Conservation (phyloP, 345 rosid genomes). For the Hibiscus mutabilis region DNA sequence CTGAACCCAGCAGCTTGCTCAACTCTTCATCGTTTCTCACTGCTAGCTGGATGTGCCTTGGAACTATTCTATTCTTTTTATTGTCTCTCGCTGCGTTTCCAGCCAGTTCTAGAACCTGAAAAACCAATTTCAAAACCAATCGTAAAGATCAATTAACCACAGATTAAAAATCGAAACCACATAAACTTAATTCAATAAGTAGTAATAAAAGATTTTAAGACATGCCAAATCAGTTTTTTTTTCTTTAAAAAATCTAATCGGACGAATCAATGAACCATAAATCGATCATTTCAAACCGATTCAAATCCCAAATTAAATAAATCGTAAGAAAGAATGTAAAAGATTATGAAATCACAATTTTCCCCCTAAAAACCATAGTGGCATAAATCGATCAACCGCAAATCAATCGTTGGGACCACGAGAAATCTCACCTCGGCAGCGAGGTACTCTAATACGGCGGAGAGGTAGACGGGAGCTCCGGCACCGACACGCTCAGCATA, state of each 20-base stretch:
- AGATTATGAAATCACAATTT: not conserved
- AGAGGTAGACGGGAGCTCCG: slow-evolving; percentile 75
- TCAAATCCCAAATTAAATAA: not conserved
- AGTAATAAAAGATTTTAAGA: too few relatives aligned
- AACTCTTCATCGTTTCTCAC: slow-evolving; percentile 3
- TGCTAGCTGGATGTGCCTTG: not conserved
- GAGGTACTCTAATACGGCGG: slow-evolving; percentile 74
- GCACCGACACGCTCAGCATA: slow-evolving; percentile 82
- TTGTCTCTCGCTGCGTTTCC: slow-evolving; percentile 9
- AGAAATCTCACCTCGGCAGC: slow-evolving; percentile 61
- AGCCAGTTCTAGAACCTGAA: slow-evolving; percentile 3
- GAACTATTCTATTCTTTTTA: not conserved
- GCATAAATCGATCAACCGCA: not conserved
- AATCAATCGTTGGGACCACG: not conserved
- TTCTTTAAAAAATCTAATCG: too few relatives aligned
- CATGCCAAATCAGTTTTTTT: too few relatives aligned
- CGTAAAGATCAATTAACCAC: not conserved
- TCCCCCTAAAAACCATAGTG: not conserved
- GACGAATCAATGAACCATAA: not conserved
- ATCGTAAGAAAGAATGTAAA: not conserved
- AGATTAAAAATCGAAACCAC: not conserved
- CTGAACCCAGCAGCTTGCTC: not conserved
- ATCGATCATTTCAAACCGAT: not conserved
- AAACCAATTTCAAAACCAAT: not conserved
- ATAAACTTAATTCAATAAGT: too few relatives aligned